Conservation (phyloP, 441 rosid genomes). For the Breynia disticha region DNA sequence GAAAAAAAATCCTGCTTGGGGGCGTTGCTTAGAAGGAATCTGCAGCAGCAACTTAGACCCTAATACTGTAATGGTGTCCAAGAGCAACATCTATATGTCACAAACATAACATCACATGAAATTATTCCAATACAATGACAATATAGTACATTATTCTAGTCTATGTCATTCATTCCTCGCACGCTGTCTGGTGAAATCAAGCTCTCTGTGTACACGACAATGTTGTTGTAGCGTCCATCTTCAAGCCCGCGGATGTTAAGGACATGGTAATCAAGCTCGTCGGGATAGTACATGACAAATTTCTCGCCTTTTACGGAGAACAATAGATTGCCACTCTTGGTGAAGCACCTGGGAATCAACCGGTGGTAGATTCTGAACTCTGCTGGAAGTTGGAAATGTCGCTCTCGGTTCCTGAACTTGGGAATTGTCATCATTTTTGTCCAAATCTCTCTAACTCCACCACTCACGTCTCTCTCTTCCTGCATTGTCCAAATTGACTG, state of each 20-base stretch:
- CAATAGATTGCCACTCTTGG: slow-evolving; percentile 9
- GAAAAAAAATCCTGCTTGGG: too few species aligned
- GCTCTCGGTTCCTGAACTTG: background rate
- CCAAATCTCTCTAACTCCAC: slow-evolving; percentile 5
- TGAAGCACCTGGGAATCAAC: slow-evolving; percentile 11
- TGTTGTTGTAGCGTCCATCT: background rate
- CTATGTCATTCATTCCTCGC: slow-evolving; percentile 8
- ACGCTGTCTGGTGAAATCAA: slow-evolving; percentile 6
- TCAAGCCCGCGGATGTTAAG: background rate
- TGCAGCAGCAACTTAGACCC: too few species aligned
- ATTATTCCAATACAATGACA: too few species aligned
- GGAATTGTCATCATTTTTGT: slow-evolving; percentile 6
- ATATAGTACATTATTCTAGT: background rate
- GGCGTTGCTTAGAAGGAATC: too few species aligned
- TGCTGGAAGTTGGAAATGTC: background rate
- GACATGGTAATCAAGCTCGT: background rate
- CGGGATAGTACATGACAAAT: slow-evolving; percentile 7
- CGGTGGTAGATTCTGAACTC: background rate
- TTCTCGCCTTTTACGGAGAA: slow-evolving; percentile 2
- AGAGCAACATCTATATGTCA: too few species aligned
- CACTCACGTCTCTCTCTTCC: slow-evolving; percentile 1
- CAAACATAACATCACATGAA: too few species aligned
- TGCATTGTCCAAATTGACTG: slow-evolving; percentile 10
- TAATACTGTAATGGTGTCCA: too few species aligned
- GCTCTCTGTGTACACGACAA: slow-evolving; percentile 7